These are phyloP conservation scores for Aspergillus carlsbadensis DNA, from an alignment of 495 filamentous ascomycete genomes.

Conservation along the genomic window DNA sequence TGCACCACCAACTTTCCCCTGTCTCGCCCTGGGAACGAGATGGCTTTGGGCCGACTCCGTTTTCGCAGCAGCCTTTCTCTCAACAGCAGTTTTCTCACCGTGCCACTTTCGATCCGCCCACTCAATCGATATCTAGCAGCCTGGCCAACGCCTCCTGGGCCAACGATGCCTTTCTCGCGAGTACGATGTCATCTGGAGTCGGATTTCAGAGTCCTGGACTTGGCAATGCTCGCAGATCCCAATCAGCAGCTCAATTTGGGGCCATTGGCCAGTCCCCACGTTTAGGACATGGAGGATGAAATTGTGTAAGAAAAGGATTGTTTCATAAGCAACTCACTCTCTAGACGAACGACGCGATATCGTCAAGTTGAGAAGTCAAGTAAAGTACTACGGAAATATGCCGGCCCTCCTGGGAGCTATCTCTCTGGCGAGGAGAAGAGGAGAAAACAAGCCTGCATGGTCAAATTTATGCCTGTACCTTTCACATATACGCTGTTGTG, in stretches of 20 bases:
- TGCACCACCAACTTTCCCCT: slow-evolving; percentile 19
- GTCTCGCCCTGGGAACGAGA: slow-evolving; percentile 30
- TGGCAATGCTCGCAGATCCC: slow-evolving; percentile 26
- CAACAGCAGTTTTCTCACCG: slow-evolving; percentile 15
- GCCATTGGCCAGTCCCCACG: slow-evolving; percentile 47
- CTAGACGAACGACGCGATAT: not conserved
- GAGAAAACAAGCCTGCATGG: not conserved
- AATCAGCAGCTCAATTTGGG: slow-evolving; percentile 35
- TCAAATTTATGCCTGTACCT: not conserved
- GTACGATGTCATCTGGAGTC: slow-evolving; percentile 28
- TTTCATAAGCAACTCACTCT: not conserved
- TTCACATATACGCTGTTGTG: not conserved
- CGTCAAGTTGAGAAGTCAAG: too few species aligned
- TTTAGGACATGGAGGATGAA: slow-evolving; percentile 51
- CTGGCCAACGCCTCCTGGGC: slow-evolving; percentile 37
- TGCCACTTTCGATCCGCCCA: slow-evolving; percentile 26
- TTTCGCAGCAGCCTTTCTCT: slow-evolving; percentile 16
- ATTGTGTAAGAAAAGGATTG: not conserved
- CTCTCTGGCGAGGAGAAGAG: not conserved
- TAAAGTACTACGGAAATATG: too few species aligned
- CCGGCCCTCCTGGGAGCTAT: not conserved
- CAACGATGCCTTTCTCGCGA: slow-evolving; percentile 46
- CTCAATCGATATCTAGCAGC: slow-evolving; percentile 32
- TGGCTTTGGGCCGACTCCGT: not conserved
- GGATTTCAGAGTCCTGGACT: slow-evolving; percentile 27